Percentiles rank a stretch among this genome's conserved stretches.
Conservation (phyloP, 495 filamentous ascomycete genomes). For the Tetracladium marchalianum region DNA sequence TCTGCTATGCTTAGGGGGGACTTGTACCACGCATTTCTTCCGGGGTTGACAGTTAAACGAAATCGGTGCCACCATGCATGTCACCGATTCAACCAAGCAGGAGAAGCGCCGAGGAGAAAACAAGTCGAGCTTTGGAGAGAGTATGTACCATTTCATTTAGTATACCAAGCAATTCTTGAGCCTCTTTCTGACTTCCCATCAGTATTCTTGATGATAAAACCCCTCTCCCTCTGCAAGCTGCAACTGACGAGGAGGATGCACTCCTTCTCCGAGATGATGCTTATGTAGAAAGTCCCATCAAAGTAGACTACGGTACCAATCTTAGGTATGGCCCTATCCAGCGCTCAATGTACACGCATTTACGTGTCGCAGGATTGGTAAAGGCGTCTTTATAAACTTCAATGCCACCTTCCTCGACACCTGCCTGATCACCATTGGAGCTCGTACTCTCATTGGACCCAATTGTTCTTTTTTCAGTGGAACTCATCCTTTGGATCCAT, state of each 20-base stretch:
- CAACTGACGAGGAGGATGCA: constrained; percentile 48
- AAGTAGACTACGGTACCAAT: constrained; percentile 69
- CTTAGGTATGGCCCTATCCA: constrained; percentile 30
- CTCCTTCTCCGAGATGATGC: constrained; percentile 48
- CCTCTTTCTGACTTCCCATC: constrained; percentile 1
- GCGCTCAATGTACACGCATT: not conserved
- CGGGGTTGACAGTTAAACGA: constrained; percentile 43
- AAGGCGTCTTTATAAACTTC: constrained; percentile 67
- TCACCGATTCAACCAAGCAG: constrained; percentile 50
- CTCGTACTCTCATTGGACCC: constrained; percentile 70
- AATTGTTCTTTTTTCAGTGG: constrained; percentile 66
- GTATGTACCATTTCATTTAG: constrained; percentile 34
- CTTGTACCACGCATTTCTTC: constrained; percentile 38
- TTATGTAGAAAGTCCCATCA: constrained; percentile 63
- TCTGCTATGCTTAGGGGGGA: constrained; percentile 43
- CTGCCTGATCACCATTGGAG: constrained; percentile 64
- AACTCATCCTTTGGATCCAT: constrained; percentile 68
- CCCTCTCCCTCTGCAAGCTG: constrained; percentile 46
- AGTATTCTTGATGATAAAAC: constrained; percentile 51
- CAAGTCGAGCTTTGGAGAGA: constrained; percentile 62
- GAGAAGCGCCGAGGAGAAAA: constrained; percentile 44
- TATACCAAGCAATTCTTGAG: not conserved
- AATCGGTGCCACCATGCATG: constrained; percentile 48
- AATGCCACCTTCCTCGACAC: constrained; percentile 71
- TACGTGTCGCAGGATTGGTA: constrained; percentile 36